Evolutionary conservation across 352 stramenopile genomes (phyloP), one percentile per base, ranked within the genome.

Genomic region (Phytophthora melonis): DNA sequence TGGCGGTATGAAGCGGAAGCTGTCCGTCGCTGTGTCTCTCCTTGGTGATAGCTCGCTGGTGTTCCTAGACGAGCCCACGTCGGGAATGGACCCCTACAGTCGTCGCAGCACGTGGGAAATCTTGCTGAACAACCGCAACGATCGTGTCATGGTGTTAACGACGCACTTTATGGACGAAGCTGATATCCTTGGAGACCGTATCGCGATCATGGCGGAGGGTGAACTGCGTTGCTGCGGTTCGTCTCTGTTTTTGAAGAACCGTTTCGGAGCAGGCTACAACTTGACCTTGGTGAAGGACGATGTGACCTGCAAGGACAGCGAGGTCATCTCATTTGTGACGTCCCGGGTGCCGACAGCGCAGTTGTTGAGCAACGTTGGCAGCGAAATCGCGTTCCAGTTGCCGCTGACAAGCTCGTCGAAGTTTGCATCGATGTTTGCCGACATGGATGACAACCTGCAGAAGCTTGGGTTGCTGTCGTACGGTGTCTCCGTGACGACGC

Each of bases 111-210:
- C 98, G 66, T 98, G 93, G 93, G 78, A 96, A 41, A 82, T 97
- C 25, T 66, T 92, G 57, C 55, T 89, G 39, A 88, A 88, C 74
- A 85, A 82, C 41, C 74, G 84, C 16, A 74, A 88, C 57, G 79
- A 86, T 53, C 79, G 84, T 30, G 73, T 95, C 36, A 96, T 98
- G 66, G 76, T 98, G 27, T 61, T 98, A 13, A 98, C 92, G 14
- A 98, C 94, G 19, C 97, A 99, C 67, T 99, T 98, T 64, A 98
- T 99, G 95, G 95, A 88, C 41, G 93, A 98, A 70, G 90, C 91
- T 1, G 91, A 98, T 57, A 81, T 95, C 30, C 72, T 98, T 8
- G 87, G 83, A 16, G 90, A 97, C 53, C 83, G 88, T 13, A 93
- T 97, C 36, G 84, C 88, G 3, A 94, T 97, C 49, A 96, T 97